These are phyloP conservation scores for Aspergillus sclerotiicarbonarius DNA, from an alignment of 495 filamentous ascomycete genomes.

Conservation along the genomic window DNA sequence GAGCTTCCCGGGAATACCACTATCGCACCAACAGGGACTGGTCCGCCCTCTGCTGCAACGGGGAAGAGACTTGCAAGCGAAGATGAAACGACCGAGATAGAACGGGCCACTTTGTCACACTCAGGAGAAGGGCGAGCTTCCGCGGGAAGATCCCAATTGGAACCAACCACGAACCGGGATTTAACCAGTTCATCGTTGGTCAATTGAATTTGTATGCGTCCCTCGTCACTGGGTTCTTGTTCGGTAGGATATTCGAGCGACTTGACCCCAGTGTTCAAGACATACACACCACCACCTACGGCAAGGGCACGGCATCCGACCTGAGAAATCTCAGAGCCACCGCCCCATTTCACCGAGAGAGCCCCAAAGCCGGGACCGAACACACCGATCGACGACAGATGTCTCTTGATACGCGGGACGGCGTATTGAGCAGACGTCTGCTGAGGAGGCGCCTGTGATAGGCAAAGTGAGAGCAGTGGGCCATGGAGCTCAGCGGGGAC, in stretches of 20 bases:
- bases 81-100: conserved; percentile 68
- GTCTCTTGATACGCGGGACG: conserved; percentile 67
- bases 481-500: conserved; percentile 66
- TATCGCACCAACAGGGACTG: conserved; percentile 69
- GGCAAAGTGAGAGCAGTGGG: conserved; percentile 74
- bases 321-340: conserved; percentile 86
- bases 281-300: conserved; percentile 88
- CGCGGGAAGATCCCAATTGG: conserved; percentile 38
- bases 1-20: conserved; percentile 64
- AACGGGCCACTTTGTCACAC: conserved; percentile 35
- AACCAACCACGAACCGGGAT: conserved; percentile 55
- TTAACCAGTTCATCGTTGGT: conserved; percentile 59
- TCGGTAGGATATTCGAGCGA: conserved; percentile 24
- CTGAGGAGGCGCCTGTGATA: conserved; percentile 58
- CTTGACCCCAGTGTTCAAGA: conserved; percentile 67
- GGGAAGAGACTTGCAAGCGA: conserved; percentile 65
- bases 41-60: conserved; percentile 67
- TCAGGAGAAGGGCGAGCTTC: conserved; percentile 18
- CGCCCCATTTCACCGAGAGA: conserved; percentile 88
- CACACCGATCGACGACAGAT: conserved; percentile 81
- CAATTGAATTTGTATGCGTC: conserved; percentile 49
- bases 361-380: conserved; percentile 85
- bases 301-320: conserved; percentile 89
- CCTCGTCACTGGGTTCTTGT: conserved; percentile 18
- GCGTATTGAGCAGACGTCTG: conserved; percentile 64